Base-by-base conservation (phyloP, 768 basidiomycete species). In the Lyophyllum atratum region DNA sequence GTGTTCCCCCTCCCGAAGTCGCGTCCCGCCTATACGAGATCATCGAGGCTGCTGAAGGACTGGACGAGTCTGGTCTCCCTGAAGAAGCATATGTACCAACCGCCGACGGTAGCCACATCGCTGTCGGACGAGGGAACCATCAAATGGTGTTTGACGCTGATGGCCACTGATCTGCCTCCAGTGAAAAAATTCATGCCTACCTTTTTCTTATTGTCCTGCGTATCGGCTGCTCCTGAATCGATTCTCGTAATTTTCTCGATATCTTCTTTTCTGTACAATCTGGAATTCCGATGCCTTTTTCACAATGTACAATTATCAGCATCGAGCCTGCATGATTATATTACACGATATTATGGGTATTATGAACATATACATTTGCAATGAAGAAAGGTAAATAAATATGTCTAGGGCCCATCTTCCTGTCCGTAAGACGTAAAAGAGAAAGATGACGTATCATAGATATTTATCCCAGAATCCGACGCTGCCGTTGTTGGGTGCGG, bases 1-100 rank as follows among this genome's bases (percentile, higher is more conserved):
- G 89, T 19, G 95, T 98, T 1, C 97, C 96, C 4, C 92, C 96
- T n/a, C 96, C 97, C 0, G 96, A 98, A 74, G 93, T 96, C 55
- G 95, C 95, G 1, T 92, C 90, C 29, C 81, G 82, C 61, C 70
- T 98, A 61, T 98, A 98, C 72, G 96, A 98, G 70, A 89, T 98
- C 66, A 96, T 99, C 63, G 96, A 98, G 74, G 90, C 93, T 31
- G 93, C 93, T 8, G 95, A 95, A 72, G 95, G 95, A 31, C 75
- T 96, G 47, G 95, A 97, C 68, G 95, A 97, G 76, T 75, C 78
- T 0, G 87, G 86, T 2, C 74, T 96, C 21, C 94, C 95, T 0
- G 83, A 89, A 22, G 76, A 82, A 25, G 83, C 92, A 2, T 97
- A 93, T 68, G 85, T 95, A 25, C 95, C 95, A 0, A 77, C 81